A percentile compares a stretch with the other conserved stretches of the same genome.
Conservation (phyloP, 108 stramenopile species). For the Cyclotella atomus region DNA sequence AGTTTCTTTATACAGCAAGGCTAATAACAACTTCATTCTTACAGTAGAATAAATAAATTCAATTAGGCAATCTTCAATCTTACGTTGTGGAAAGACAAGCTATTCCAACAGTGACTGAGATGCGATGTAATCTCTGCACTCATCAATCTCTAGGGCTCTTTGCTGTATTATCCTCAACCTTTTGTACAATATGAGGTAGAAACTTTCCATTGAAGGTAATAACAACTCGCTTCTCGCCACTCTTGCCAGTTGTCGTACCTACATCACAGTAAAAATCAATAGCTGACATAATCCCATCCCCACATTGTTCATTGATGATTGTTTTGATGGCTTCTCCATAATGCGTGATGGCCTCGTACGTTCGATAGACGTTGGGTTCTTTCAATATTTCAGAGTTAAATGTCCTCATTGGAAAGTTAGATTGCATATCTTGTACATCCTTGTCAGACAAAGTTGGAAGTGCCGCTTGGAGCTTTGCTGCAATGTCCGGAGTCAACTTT, state of each 20-base stretch:
- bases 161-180: constrained; percentile 56
- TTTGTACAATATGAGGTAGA: constrained; percentile 72
- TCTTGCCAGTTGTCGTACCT: constrained; percentile 64
- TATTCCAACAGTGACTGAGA: no score
- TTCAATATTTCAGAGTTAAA: constrained; percentile 67
- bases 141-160: constrained; percentile 56
- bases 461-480: constrained; percentile 56
- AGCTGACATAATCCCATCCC: constrained; percentile 83
- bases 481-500: constrained; percentile 56
- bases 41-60: no score
- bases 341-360: constrained; percentile 74
- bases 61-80: no score
- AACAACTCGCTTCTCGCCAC: constrained; percentile 78
- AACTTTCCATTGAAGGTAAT: constrained; percentile 88
- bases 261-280: constrained; percentile 82
- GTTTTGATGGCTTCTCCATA: constrained; percentile 74
- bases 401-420: constrained; percentile 52
- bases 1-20: no score
- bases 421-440: constrained; percentile 65
- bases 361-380: constrained; percentile 77
- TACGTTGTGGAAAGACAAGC: no score
- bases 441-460: constrained; percentile 43
- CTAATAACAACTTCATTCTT: no score
- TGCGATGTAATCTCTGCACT: no score
- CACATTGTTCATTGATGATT: constrained; percentile 76